These are phyloP conservation scores for Termitomyces bulborhizus DNA, from an alignment of 768 basidiomycete genomes.

Conservation along the genomic window DNA sequence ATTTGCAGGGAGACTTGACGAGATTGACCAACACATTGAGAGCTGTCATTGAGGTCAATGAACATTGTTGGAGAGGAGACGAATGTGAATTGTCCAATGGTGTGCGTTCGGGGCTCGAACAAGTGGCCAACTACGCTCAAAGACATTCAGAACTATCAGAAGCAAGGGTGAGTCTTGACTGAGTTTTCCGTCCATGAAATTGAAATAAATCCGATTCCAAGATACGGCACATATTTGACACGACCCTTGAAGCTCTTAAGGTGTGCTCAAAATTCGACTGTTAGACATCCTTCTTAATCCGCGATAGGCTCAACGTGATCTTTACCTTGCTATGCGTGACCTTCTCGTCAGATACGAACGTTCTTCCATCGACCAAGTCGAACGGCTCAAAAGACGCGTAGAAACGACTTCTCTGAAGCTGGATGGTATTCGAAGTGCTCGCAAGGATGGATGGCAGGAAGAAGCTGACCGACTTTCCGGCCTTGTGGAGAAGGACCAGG, in stretches of 20 bases:
- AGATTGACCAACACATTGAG: slow-evolving; percentile 79
- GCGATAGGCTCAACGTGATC: slow-evolving; percentile 66
- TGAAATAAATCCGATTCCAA: slow-evolving; percentile 18
- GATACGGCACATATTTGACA: slow-evolving; percentile 58
- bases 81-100: slow-evolving; percentile 78
- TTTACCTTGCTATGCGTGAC: slow-evolving; percentile 84
- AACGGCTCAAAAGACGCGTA: slow-evolving; percentile 81
- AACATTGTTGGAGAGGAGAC: slow-evolving; percentile 79
- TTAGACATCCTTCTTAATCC: neutral
- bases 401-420: slow-evolving; percentile 72
- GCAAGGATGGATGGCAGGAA: slow-evolving; percentile 81
- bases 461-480: slow-evolving; percentile 74
- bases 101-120: slow-evolving; percentile 63
- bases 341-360: slow-evolving; percentile 83
- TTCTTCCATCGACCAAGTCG: slow-evolving; percentile 84
- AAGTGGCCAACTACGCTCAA: slow-evolving; percentile 63
- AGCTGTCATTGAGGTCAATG: slow-evolving; percentile 71
- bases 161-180: slow-evolving; percentile 47
- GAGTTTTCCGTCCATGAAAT: neutral
- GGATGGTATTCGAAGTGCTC: slow-evolving; percentile 59
- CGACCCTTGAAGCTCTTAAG: slow-evolving; percentile 74
- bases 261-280: slow-evolving; percentile 26
- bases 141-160: slow-evolving; percentile 72
- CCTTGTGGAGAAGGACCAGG: slow-evolving; percentile 81
- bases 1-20: slow-evolving; percentile 71